Evolutionary conservation across 2,329 filamentous ascomycete species (phyloP).

Genomic region (Aspergillus quadrilineatus): DNA sequence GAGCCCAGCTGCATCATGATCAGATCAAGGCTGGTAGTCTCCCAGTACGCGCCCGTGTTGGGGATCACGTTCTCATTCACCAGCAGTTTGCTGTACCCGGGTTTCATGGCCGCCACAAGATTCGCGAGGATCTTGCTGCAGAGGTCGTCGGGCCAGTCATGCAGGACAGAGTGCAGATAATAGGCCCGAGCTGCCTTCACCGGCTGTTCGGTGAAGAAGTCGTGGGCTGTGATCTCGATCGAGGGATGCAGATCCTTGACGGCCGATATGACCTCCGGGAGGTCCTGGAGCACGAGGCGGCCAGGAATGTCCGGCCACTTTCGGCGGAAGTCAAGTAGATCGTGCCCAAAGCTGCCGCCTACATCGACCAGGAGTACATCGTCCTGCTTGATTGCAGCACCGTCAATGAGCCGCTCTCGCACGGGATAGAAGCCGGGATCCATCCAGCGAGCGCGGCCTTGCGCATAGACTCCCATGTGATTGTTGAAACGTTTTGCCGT

Average conservation of each 20-base stretch:
- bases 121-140: constrained; percentile 34
- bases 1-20: constrained; percentile 44
- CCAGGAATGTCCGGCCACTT: constrained; percentile 43
- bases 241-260: constrained; percentile 17
- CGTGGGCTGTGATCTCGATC: constrained; percentile 41
- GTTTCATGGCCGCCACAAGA: constrained; percentile 32
- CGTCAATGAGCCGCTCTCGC: constrained; percentile 19
- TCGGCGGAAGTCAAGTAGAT: constrained; percentile 38
- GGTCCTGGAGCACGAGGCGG: constrained; percentile 51
- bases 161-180: constrained; percentile 19
- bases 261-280: constrained; percentile 37
- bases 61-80: constrained; percentile 48
- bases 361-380: constrained; percentile 43
- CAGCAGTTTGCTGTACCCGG: constrained; percentile 43
- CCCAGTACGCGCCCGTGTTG: constrained; percentile 33
- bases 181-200: constrained; percentile 45
- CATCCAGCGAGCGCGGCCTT: constrained; percentile 32
- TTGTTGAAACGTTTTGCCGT: constrained; percentile 27
- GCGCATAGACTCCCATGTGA: constrained; percentile 28
- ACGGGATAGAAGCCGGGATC: constrained; percentile 33
- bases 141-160: constrained; percentile 35
- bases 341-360: constrained; percentile 45
- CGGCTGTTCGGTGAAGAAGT: constrained; percentile 51
- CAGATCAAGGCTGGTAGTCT: constrained; percentile 39
- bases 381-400: background rate